Percentiles rank a stretch among this genome's conserved stretches.
phyloP scores from a whole-genome alignment of 1,139 yeast genomes.

The Zygosaccharomyces sapae region DNA sequence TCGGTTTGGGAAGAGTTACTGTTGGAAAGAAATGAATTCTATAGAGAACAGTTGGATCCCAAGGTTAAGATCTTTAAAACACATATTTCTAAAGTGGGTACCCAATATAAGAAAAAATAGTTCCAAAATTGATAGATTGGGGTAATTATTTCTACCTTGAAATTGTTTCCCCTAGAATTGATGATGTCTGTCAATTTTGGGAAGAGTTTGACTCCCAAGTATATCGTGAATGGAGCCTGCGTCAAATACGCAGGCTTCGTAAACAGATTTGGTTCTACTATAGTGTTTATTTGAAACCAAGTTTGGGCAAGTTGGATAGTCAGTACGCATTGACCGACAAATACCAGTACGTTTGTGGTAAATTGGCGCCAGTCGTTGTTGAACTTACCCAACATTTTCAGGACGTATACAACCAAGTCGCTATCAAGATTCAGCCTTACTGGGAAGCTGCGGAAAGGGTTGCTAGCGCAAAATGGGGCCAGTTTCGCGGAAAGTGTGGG shows the following conservation, averaged over 20 bases:
- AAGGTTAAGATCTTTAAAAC: background rate
- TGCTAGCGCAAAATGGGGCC: background rate
- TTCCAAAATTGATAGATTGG: conserved; percentile 2
- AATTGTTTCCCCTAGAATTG: conserved; percentile 1
- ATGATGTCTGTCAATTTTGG: conserved; percentile 3
- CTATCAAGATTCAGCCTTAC: background rate
- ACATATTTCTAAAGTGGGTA: background rate
- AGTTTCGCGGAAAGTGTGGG: background rate
- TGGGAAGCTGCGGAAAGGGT: background rate
- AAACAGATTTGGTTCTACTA: conserved; percentile 15
- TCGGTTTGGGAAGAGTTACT: conserved; percentile 16
- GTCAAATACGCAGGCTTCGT: conserved; percentile 3
- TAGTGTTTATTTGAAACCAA: conserved; percentile 13
- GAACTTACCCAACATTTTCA: background rate
- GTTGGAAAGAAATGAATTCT: conserved; percentile 11
- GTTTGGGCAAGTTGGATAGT: background rate
- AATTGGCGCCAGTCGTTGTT: background rate
- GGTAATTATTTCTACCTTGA: conserved; percentile 3
- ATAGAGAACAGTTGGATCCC: conserved; percentile 14
- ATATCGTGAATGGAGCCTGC: conserved; percentile 9
- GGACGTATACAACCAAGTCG: background rate
- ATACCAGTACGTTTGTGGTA: background rate
- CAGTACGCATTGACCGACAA: background rate
- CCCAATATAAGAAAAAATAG: background rate
- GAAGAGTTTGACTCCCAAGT: conserved; percentile 8